These are phyloP conservation scores for Suillus decipiens DNA, from an alignment of 768 basidiomycete genomes.

Conservation along the genomic window DNA sequence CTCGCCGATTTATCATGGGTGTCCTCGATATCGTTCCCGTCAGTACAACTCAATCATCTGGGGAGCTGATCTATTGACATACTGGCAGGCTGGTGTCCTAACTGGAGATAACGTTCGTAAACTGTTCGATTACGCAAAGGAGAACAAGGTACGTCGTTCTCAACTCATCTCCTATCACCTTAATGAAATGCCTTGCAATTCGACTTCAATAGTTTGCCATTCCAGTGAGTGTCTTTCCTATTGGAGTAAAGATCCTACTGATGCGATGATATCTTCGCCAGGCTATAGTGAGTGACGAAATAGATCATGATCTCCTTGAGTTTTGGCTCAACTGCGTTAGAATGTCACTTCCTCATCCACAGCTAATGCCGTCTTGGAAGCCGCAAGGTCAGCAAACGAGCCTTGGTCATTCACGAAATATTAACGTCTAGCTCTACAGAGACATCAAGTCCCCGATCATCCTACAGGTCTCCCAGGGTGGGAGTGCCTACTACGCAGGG, in stretches of 20 bases:
- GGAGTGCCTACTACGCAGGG: constrained; percentile 93
- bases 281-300: constrained; percentile 69
- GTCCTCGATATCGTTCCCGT: constrained; percentile 85
- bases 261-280: constrained; percentile 26
- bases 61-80: constrained; percentile 10
- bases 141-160: constrained; percentile 66
- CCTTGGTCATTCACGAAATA: constrained; percentile 6
- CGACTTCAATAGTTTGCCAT: constrained; percentile 66
- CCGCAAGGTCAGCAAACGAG: constrained; percentile 65
- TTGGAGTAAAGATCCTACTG: not conserved
- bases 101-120: constrained; percentile 95
- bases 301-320: not conserved
- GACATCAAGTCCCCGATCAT: constrained; percentile 98
- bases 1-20: constrained; percentile 52
- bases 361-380: constrained; percentile 93
- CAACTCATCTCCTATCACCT: not conserved
- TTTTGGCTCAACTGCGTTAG: constrained; percentile 40
- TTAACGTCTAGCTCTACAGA: constrained; percentile 39
- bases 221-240: constrained; percentile 57
- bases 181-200: constrained; percentile 18
- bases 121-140: constrained; percentile 92
- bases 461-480: constrained; percentile 96
- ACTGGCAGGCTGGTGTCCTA: constrained; percentile 82
- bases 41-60: constrained; percentile 26
- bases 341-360: constrained; percentile 97